Conservation (phyloP, 306 rosid species). For the Ammopiptanthus mongolicus region DNA sequence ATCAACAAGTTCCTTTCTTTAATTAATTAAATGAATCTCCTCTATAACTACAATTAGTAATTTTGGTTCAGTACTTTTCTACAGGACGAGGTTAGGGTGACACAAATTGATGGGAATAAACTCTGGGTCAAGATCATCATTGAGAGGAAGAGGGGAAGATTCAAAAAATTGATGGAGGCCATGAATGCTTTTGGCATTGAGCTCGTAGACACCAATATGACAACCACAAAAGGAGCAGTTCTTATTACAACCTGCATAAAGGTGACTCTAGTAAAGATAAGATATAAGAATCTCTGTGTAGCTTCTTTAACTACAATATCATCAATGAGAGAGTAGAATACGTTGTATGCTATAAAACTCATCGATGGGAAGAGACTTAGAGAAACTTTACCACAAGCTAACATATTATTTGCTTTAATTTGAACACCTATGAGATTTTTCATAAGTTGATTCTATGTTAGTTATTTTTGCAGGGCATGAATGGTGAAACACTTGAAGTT, state of each 20-base stretch:
- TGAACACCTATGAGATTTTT: neutral
- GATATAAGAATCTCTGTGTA: neutral
- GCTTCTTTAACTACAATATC: neutral
- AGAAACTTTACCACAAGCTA: neutral
- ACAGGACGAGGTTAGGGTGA: conserved; percentile 48
- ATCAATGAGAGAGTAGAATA: neutral
- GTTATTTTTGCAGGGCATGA: conserved; percentile 36
- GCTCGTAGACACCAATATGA: conserved; percentile 43
- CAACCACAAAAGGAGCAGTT: conserved; percentile 49
- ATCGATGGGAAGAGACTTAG: neutral
- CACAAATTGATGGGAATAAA: conserved; percentile 36
- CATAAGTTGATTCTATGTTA: neutral
- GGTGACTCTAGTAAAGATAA: conserved; percentile 28
- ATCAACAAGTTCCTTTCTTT: neutral
- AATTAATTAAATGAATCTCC: neutral
- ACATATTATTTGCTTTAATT: neutral
- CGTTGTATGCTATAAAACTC: neutral
- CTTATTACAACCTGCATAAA: conserved; percentile 40
- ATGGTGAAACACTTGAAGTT: conserved; percentile 26
- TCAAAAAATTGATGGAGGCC: conserved; percentile 42
- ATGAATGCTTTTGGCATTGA: conserved; percentile 44
- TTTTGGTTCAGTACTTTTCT: neutral
- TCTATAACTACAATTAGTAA: neutral
- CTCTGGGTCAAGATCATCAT: conserved; percentile 52
- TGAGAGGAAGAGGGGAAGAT: conserved; percentile 45